Evolutionary conservation across 768 basidiomycete genomes (phyloP), one percentile per base, ranked within the genome.

Genomic region (Boletus reticuloceps): DNA sequence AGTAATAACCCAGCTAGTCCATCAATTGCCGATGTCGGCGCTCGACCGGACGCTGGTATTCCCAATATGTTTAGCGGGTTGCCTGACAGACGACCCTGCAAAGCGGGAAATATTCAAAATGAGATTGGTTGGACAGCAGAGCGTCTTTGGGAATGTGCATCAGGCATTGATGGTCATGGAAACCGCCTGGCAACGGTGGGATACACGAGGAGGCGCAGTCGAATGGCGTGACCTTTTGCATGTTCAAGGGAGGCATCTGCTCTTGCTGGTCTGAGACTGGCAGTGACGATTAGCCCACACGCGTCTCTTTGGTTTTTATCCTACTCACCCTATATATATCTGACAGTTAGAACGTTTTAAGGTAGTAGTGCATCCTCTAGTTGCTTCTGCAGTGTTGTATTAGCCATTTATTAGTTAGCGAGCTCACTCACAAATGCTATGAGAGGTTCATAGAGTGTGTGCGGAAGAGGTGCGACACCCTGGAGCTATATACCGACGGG

Each of bases 61-160:
- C 70, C 89, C 90, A 29, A 79, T 89, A 52, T 86, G 83, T 66
- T 74, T 93, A 40, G 83, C 85, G 31, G 90, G 86, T 6, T 83
- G 83, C 68, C 79, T 91, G 79, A 82, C 87, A 43, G 84, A 89
- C 68, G 82, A 86, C 67, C 80, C 77, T 17, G 72, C 69, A 39
- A 76, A 76, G 47, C 77, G 84, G 36, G 82, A 84, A 48, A 78
- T 84, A 61, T 74, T 88, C 68, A 85, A 82, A 63, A 70, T 73
- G 22, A 77, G 85, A 47, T 66, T 89, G 46, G 77, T 80, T 25
- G 71, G 66, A 31, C 77, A 81, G 56, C 81, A 86, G 62, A 77
- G 78, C 59, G 77, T 75, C 58, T 78, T 84, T 58, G 86, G 85
- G 5, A 86, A 86, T 68, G 63, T 82, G 43, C 74, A 79, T 60